These are phyloP conservation scores for Mycena chlorophos DNA, from an alignment of 768 basidiomycete species.

Conservation along the genomic window DNA sequence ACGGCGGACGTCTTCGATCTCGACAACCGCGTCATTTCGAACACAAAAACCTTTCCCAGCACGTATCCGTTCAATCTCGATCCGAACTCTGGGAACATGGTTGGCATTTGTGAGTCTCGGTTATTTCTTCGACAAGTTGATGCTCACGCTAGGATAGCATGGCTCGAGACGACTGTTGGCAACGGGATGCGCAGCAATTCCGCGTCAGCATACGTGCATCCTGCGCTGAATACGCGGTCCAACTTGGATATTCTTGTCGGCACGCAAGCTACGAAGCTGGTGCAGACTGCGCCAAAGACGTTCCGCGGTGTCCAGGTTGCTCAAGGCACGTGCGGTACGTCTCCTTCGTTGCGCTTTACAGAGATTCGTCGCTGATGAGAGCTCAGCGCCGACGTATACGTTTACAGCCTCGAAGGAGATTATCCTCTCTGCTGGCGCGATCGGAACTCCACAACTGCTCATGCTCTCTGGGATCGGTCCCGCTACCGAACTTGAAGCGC, in stretches of 20 bases:
- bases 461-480: slow-evolving; percentile 5
- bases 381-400: neutral
- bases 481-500: neutral
- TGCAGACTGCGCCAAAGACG: neutral
- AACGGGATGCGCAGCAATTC: neutral
- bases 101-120: neutral
- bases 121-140: neutral
- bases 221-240: neutral
- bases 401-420: neutral
- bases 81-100: neutral
- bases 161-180: neutral
- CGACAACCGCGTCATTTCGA: neutral
- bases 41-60: neutral
- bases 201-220: neutral
- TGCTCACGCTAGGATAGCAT: neutral
- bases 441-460: slow-evolving; percentile 1
- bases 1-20: neutral
- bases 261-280: neutral
- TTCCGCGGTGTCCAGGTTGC: neutral
- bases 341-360: neutral
- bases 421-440: slow-evolving; percentile 1
- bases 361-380: neutral
- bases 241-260: neutral
- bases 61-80: neutral
- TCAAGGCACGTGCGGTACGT: neutral